Base-by-base conservation (phyloP, 2,329 filamentous ascomycete species). In the Pseudocercospora musae region DNA sequence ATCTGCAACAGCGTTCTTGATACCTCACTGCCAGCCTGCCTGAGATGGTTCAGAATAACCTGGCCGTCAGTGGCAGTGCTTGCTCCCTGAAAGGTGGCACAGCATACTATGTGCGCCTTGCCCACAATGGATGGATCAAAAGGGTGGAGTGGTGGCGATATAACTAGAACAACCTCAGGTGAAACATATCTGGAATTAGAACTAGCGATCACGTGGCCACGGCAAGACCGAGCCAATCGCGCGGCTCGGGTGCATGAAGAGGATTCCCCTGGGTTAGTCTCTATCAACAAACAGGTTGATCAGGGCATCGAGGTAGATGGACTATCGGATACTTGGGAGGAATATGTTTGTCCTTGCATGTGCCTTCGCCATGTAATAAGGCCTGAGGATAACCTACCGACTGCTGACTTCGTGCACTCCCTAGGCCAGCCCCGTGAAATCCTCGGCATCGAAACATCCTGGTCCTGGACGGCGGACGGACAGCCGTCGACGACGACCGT, bases 1-100 rank as follows among this genome's bases (percentile, higher is more conserved):
- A 9, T 55, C 33, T 2, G 48, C 21, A 5, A 58, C 44, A 10
- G 55, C 60, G 18, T 53, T 59, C 25, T 60, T 29, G n/a, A 65
- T 33, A 33, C 59, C 59, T n/a, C n/a, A n/a, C n/a, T n/a, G n/a
- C 31, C 13, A 13, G 31, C 15, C 31, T 3, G 31, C n/a, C n/a
- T n/a, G n/a, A 33, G 3, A 8, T 40, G 2, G 6, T 7, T 40
- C 5, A 18, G 3, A n/a, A 40, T 40, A 5, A n/a, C 15, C 6
- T n/a, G 1, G 15, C 15, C 27, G 7, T 31, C 29, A 31, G 29
- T 31, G 29, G 29, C 10, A 31, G 10, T 31, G 29, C 29, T 31
- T 31, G 8, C 29, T 31, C 29, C 29, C 10, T 2, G 13, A 31
- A 31, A 10, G 29, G 29, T 31, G 10, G 29, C 29, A 31, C 29